Base-by-base conservation (phyloP, 2,329 filamentous ascomycete genomes). In the Sclerotinia nivalis region DNA sequence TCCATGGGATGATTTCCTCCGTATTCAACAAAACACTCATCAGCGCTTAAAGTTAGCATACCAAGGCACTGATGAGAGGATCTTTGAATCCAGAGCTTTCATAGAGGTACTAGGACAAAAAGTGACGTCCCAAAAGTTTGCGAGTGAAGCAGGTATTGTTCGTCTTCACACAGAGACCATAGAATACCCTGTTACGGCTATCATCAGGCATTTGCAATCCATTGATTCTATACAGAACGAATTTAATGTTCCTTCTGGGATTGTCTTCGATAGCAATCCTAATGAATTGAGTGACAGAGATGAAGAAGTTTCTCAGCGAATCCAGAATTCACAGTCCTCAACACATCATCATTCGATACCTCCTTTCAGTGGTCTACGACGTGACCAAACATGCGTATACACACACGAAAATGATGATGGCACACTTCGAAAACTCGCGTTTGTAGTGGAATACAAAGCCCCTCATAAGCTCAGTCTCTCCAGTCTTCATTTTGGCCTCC, bases 391-490 rank as follows among this genome's bases (percentile, higher is more conserved):
- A 31, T 66, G 47, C 20, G 47, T 66, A 8, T 52, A 40, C 10
- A 52, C 28, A 34, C 7, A 4, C 15, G 25, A 28, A 4, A 10
- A 52, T 2, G 31, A 20, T 37, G 12, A 40, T 18, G 0, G 0
- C 2, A 37, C 45, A 18, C 45, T 34, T 47, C 28, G 61, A 12
- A 50, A 50, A 8, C 61, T 37, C 28, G 56, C 55, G 6, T 52
- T 68, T 15, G 28, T 56, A 2, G 34, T 61, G 18, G 66, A 68
- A 68, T 61, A 68, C 47, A 68, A 68, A 68, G 55, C 66, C 4
- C 56, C 66, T 50, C 66, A 68, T 31, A 61, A 61, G 18, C 56
- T 68, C 25, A 61, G 3, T 22, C 40, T 61, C 12, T 45, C 37
- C 18, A 22, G 52, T 60, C 45, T 68, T 50, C 34, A 18, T 12